These are phyloP conservation scores for Penicillium sp. DNA, from an alignment of 2,329 filamentous ascomycete species.

Conservation along the genomic window DNA sequence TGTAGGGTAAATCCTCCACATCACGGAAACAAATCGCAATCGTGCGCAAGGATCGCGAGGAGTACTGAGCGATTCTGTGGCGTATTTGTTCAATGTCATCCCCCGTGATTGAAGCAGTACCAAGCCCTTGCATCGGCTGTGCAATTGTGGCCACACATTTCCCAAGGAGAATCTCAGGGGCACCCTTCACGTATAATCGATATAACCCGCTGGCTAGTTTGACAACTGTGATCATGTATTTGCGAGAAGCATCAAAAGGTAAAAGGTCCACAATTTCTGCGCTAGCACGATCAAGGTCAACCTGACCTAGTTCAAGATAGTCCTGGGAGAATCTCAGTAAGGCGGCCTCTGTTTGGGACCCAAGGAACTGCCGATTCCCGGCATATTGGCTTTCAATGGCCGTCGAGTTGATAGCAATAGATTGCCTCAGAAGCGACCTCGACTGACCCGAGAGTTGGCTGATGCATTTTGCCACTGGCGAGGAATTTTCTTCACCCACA, in stretches of 20 bases:
- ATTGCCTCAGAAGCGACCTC: slow-evolving; percentile 23
- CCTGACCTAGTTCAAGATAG: slow-evolving; percentile 52
- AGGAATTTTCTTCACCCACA: background rate
- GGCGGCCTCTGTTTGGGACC: slow-evolving; percentile 66
- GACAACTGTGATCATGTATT: slow-evolving; percentile 48
- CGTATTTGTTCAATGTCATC: slow-evolving; percentile 15
- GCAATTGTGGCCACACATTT: slow-evolving; percentile 22
- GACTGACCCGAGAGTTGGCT: background rate
- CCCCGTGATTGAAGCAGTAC: background rate
- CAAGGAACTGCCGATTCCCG: slow-evolving; percentile 55
- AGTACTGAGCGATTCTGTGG: slow-evolving; percentile 30
- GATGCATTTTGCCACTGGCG: background rate
- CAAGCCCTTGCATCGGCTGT: slow-evolving; percentile 3
- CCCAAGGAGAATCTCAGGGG: slow-evolving; percentile 36
- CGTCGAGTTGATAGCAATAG: slow-evolving; percentile 47
- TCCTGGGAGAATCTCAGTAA: slow-evolving; percentile 57
- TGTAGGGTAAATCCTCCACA: slow-evolving; percentile 53
- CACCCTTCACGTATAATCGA: slow-evolving; percentile 38
- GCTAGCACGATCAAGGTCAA: slow-evolving; percentile 52
- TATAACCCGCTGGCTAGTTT: slow-evolving; percentile 28
- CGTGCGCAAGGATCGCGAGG: slow-evolving; percentile 56
- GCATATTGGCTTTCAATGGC: slow-evolving; percentile 63
- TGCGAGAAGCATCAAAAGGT: slow-evolving; percentile 64
- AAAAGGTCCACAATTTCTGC: slow-evolving; percentile 57
- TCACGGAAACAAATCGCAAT: slow-evolving; percentile 65